Conservation (phyloP, 805 yeast genomes). For the Pichia deserticola region DNA sequence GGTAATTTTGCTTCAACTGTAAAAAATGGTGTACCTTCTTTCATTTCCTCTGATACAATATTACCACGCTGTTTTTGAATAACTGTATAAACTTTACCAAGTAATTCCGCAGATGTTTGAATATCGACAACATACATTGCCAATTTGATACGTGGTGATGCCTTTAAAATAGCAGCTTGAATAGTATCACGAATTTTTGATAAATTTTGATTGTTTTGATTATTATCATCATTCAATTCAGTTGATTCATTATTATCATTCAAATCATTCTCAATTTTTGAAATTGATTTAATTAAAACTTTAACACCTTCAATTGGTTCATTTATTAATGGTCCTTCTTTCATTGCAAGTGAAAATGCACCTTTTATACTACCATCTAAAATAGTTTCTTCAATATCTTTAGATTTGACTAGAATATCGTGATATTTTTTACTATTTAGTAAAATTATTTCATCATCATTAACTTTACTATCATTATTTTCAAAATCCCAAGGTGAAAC, state of each 20-base stretch:
- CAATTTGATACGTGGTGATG: constrained; percentile 85
- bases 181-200: constrained; percentile 67
- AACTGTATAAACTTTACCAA: constrained; percentile 93
- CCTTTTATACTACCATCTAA: constrained; percentile 26
- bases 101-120: constrained; percentile 88
- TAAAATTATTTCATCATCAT: constrained; percentile 23
- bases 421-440: constrained; percentile 34
- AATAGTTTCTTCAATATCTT: neutral
- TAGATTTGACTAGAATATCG: constrained; percentile 67
- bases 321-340: constrained; percentile 80
- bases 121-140: constrained; percentile 94
- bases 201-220: constrained; percentile 41
- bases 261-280: too few relatives aligned
- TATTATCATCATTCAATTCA: constrained; percentile 16
- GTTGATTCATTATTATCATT: constrained; percentile 13
- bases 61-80: constrained; percentile 83
- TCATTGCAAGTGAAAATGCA: constrained; percentile 78
- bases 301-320: constrained; percentile 85
- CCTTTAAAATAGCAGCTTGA: constrained; percentile 59
- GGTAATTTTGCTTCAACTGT: constrained; percentile 80
- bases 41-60: constrained; percentile 87
- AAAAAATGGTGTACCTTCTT: constrained; percentile 97
- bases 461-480: constrained; percentile 10
- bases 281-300: constrained; percentile 36
- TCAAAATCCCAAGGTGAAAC: constrained; percentile 7